Evolutionary conservation across 2,329 filamentous ascomycete genomes (phyloP), one percentile per base, ranked within the genome.

Genomic region (Hypoxylon sp.): DNA sequence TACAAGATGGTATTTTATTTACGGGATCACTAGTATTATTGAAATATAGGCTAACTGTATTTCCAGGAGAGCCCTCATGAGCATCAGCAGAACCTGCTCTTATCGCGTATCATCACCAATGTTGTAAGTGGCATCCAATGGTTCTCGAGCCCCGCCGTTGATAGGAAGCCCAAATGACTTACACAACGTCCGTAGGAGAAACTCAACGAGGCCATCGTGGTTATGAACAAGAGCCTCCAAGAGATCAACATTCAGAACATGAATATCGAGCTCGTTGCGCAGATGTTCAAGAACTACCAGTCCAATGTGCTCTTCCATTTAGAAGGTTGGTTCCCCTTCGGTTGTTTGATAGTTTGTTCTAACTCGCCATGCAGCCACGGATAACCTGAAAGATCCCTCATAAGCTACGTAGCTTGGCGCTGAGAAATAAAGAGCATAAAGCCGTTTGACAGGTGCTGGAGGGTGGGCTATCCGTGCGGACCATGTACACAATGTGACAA

Each of bases 281-380:
- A 98, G 78, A 99, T 99, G 96, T 99, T 98, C 85, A 98, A 98
- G 84, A 99, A 98, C 82, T 99, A 99, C 79, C 94, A 98, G 80
- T 97, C 94, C 10, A 99, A 98, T 75, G 95, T 98, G 13, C 83
- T 98, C 5, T 98, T 99, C 79, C 96, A 99, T 75, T 86, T 99
- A 5, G 96, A 98, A 89, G 96, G 96, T 97, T 84, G 72, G 79
- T 50, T 4, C 10, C 28, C 53, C 17, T 5, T 51, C 17, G 13
- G 0, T 17, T 21, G 5, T 5, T 21, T 4, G 46, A n/a, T 3
- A 9, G 46, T 28, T 5, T 23, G 48, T 58, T 59, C 61, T 59
- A 68, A 65, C 56, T 45, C 19, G 56, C 65, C 2, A 28, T 46
- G 38, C 43, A 97, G 93, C 92, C 41, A 97, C 93, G 74, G 92